Percentiles rank a stretch among this genome's conserved stretches.
Evolutionary conservation across 2,329 filamentous ascomycete genomes (phyloP).

Genomic region (Colletotrichum noveboracense): DNA sequence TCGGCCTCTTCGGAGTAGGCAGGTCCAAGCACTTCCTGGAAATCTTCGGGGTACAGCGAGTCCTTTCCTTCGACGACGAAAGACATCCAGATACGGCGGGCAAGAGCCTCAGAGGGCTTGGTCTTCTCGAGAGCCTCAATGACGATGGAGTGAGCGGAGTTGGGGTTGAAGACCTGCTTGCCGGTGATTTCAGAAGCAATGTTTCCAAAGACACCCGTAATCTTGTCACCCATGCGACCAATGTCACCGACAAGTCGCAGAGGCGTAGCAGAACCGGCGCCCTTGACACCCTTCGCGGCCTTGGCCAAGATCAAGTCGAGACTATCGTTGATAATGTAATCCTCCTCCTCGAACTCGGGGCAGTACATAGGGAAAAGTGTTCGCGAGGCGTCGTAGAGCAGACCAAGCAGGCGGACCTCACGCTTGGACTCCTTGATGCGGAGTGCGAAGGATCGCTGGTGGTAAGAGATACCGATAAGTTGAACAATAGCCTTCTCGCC

Average conservation of each 20-base stretch:
- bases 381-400: slow-evolving; percentile 90
- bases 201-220: slow-evolving; percentile 91
- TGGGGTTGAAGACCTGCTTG: slow-evolving; percentile 93
- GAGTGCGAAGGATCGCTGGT: slow-evolving; percentile 81
- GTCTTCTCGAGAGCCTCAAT: slow-evolving; percentile 87
- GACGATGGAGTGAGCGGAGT: slow-evolving; percentile 87
- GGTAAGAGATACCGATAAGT: slow-evolving; percentile 84
- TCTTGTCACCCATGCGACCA: slow-evolving; percentile 86
- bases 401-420: slow-evolving; percentile 78
- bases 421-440: slow-evolving; percentile 90
- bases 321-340: slow-evolving; percentile 88
- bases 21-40: slow-evolving; percentile 84
- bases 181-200: slow-evolving; percentile 94
- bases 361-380: slow-evolving; percentile 92
- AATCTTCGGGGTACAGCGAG: slow-evolving; percentile 78
- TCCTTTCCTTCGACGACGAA: slow-evolving; percentile 92
- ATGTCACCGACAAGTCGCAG: slow-evolving; percentile 80
- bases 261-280: slow-evolving; percentile 71
- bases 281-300: slow-evolving; percentile 53
- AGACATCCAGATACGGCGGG: slow-evolving; percentile 97
- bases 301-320: slow-evolving; percentile 69
- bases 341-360: slow-evolving; percentile 87
- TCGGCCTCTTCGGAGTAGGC: slow-evolving; percentile 79
- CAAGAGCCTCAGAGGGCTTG: slow-evolving; percentile 85
- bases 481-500: slow-evolving; percentile 82